Base-by-base conservation (phyloP, 805 yeast species). In the Saccharomycopsis amapae region DNA sequence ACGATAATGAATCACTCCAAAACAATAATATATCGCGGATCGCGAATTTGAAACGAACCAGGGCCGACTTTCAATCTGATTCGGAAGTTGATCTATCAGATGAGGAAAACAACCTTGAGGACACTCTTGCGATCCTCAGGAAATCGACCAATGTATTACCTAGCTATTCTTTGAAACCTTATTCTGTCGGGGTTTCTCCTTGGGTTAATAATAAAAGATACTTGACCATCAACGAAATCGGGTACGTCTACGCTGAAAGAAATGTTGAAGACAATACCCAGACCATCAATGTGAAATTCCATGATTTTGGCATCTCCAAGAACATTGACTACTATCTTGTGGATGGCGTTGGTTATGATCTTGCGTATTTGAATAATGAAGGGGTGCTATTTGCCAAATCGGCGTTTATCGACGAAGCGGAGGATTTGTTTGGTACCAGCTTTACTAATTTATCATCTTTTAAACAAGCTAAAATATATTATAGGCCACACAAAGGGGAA, bases 151-250 rank as follows among this genome's bases (percentile, higher is more conserved):
- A 35, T 6, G 23, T 35, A 13, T 9, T 41, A 4, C 45, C 54
- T 3, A 50, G 42, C 33, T 66, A 64, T 40, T 66, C 64, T 6
- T 56, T 78, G 24, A 67, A 64, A 38, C 89, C 96, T 0, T 82
- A 79, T 55, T 86, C 95, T 2, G 84, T 86, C 1, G 97, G 97
- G 1, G 76, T 83, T 5, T 90, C 97, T 0, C 95, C 96, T 0
- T 88, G 89, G 82, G 62, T 63, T 26, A 64, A 66, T 42, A 75
- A 78, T 43, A 75, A 90, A 62, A 70, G 96, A 44, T 89, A 87
- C 56, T 63, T 90, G 34, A 78, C 87, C 18, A 85, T 89, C 72
- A 85, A 85, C 55, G 69, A 81, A 7, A 66, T 79, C 24, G 98
- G 97, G 0, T 85, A 85, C 58, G 82, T 80, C 0, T 84, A 94